Base-by-base conservation (phyloP, 805 yeast genomes). In the Pichia scutulata region DNA sequence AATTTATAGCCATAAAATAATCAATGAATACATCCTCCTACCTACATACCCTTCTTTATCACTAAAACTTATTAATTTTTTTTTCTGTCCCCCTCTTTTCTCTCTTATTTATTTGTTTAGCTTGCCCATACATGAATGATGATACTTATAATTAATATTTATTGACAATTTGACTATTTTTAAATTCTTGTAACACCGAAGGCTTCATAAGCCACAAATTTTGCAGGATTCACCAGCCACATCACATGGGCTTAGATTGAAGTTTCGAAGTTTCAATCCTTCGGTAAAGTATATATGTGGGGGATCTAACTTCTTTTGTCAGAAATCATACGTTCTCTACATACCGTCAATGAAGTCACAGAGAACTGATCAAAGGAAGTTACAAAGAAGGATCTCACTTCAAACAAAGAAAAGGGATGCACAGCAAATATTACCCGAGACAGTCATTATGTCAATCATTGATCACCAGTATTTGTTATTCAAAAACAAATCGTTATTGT, bases 391-490 rank as follows among this genome's bases (percentile, higher is more conserved):
- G 21, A 30, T 43, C 24, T 43, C 46, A 14, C 37, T 33, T 33
- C 37, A 33, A 33, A 33, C 19, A 9, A 33, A 33, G 19, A 33
- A 33, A 33, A 33, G 37, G 37, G 37, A 33, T 33, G 19, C 18
- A 33, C 37, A 28, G 16, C 47, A 42, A 12, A 18, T n/a, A n/a
- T 12, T 50, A 7, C n/a, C 52, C 1, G 30, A 45, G 16, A 25
- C 37, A 6, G 37, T 39, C 13, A 41, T 50, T 10, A 6, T 24
- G 10, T n/a, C 21, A 24, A 50, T 50, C 18, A 46, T 45, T 5
- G 22, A 46, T 5, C 43, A 42, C 13, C 52, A 50, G 39, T 14
- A 33, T 13, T 2, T 9, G 16, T 19, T 50, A 13, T 50, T 50
- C 22, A 28, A 37, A 18, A 36, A 41, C 12, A 50, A 46, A 24